These are phyloP conservation scores for Rhynchospora breviuscula DNA, from an alignment of 176 grass and related monocot genomes.

Conservation along the genomic window DNA sequence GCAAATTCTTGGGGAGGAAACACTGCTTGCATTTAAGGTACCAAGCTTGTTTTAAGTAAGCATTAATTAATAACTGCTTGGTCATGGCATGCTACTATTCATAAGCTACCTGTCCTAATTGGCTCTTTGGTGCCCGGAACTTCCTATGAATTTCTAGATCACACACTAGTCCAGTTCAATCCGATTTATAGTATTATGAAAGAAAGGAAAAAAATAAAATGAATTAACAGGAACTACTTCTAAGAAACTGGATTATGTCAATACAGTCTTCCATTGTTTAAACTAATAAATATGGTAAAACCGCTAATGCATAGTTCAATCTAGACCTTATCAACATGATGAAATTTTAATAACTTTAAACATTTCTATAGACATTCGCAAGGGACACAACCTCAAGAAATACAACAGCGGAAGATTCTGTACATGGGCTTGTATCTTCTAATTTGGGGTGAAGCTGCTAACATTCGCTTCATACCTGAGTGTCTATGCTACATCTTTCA, in stretches of 20 bases:
- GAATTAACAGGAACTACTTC: neutral
- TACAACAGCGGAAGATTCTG: constrained; percentile 78
- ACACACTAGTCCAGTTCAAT: too few species aligned
- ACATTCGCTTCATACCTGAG: constrained; percentile 90
- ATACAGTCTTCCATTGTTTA: neutral
- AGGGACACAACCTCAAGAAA: constrained; percentile 62
- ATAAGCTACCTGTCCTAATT: neutral
- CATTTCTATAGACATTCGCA: constrained; percentile 43
- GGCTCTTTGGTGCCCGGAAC: constrained; percentile 2
- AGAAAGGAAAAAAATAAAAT: too few species aligned
- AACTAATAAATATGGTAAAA: neutral
- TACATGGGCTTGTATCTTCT: constrained; percentile 94
- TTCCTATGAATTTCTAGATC: neutral
- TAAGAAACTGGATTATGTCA: neutral
- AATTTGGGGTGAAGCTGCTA: constrained; percentile 92
- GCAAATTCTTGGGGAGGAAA: constrained; percentile 88
- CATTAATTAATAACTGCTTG: neutral
- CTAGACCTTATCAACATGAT: neutral
- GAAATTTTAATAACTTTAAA: neutral
- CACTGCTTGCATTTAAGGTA: constrained; percentile 62
- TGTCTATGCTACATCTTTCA: constrained; percentile 98
- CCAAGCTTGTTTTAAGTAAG: neutral
- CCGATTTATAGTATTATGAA: too few species aligned
- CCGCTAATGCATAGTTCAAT: neutral
- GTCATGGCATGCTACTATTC: neutral